Base-by-base conservation (phyloP, 306 rosid genomes). In the Sophora flavescens region DNA sequence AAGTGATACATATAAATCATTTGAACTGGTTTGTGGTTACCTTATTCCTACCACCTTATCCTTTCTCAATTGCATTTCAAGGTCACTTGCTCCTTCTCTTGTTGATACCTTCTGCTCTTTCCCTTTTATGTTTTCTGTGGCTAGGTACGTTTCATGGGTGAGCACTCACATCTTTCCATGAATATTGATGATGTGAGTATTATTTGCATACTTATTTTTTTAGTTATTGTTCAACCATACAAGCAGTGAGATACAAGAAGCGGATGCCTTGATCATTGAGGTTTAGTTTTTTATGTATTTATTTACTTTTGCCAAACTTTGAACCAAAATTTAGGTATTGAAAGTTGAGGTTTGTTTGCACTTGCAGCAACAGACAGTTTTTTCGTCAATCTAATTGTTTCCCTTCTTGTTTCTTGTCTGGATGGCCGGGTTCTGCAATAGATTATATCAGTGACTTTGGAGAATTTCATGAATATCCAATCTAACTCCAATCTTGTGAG, bases 141-240 rank as follows among this genome's bases (percentile, higher is more conserved):
- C 56, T 57, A 95, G 98, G 91, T 95, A 72, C 80, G 63, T 74
- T 95, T 95, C 92, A 95, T 95, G 98, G 92, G 97, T 30, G 96
- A 92, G 86, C 97, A 95, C 45, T 92, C 97, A 60, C 97, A 95
- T 78, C 89, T 89, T 74, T 89, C 93, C 35, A 84, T 92, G 98
- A 92, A 90, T 79, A 88, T 92, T 54, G 97, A 95, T 80, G 80
- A 85, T 48, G 97, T 92, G 88, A 90, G 97, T 82, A 39, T 68
- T 74, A 59, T 66, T 80, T 79, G 48, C 80, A 60, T 67, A 18
- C 50, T 72, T 3, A 45, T 77, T 18, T 53, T 73, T 70, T 63
- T 71, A 53, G 54, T 74, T 67, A 12, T 18, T 68, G 58, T 63
- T 68, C 30, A 78, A 39, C 68, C 58, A 78, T 56, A 63, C 62